These are phyloP conservation scores for Diaporthe humulicola DNA, from an alignment of 2,329 filamentous ascomycete genomes.

Conservation along the genomic window DNA sequence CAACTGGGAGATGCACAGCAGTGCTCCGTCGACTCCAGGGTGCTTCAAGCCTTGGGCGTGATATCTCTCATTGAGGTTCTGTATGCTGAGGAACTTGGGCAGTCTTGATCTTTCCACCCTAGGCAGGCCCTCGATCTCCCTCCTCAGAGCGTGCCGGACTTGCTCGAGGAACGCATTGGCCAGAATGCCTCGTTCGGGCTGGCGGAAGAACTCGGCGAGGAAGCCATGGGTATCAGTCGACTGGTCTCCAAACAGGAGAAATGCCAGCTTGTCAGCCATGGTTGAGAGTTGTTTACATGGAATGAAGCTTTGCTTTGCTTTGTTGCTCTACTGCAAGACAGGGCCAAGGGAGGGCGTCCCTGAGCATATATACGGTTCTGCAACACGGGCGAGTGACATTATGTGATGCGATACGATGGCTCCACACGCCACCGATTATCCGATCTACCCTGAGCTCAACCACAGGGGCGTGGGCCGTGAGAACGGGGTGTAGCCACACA, in stretches of 20 bases:
- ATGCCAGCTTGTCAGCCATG: slow-evolving; percentile 63
- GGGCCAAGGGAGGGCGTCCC: slow-evolving; percentile 16
- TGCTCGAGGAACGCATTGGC: slow-evolving; percentile 74
- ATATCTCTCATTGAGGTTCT: slow-evolving; percentile 76
- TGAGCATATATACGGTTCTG: slow-evolving; percentile 37
- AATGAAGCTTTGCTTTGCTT: slow-evolving; percentile 33
- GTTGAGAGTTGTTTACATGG: slow-evolving; percentile 48
- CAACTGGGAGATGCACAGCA: slow-evolving; percentile 75
- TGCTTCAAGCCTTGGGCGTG: slow-evolving; percentile 69
- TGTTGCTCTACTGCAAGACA: slow-evolving; percentile 23
- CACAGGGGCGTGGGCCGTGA: slow-evolving; percentile 32
- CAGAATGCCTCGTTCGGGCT: slow-evolving; percentile 61
- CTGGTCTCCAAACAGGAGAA: slow-evolving; percentile 79
- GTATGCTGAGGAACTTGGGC: slow-evolving; percentile 72
- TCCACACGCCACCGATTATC: slow-evolving; percentile 32
- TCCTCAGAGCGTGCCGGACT: slow-evolving; percentile 68
- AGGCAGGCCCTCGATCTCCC: slow-evolving; percentile 70
- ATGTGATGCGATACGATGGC: slow-evolving; percentile 32
- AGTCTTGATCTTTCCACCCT: slow-evolving; percentile 69
- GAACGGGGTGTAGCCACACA: slow-evolving; percentile 41
- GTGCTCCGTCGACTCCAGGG: slow-evolving; percentile 73
- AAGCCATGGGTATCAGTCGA: slow-evolving; percentile 76
- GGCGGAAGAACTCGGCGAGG: slow-evolving; percentile 66
- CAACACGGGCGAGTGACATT: slow-evolving; percentile 7
- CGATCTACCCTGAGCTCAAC: slow-evolving; percentile 25